Percentiles rank a stretch among this genome's conserved stretches.
phyloP scores from a whole-genome alignment of 495 filamentous ascomycete genomes.

The Tuber magnatum region DNA sequence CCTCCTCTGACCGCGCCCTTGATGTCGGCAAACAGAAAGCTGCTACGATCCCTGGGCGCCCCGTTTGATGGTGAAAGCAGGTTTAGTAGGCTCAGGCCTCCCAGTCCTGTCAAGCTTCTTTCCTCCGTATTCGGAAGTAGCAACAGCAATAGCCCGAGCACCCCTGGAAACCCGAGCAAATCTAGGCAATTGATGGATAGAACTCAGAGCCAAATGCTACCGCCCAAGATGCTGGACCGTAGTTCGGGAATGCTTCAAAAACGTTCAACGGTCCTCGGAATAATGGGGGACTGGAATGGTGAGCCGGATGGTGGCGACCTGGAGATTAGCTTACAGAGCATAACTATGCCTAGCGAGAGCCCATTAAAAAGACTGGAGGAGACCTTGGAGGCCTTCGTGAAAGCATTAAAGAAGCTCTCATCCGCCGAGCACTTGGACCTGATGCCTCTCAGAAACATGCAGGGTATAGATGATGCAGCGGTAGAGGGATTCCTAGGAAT shows the following conservation, averaged over 20 bases:
- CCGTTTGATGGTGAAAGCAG: conserved; percentile 55
- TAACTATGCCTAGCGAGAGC: conserved; percentile 36
- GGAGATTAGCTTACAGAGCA: conserved; percentile 44
- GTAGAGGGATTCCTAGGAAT: conserved; percentile 48
- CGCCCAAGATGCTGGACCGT: conserved; percentile 29
- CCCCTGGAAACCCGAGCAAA: conserved; percentile 27
- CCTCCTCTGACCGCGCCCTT: conserved; percentile 56
- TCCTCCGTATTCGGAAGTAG: conserved; percentile 67
- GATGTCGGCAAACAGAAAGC: conserved; percentile 62
- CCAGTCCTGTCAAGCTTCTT: conserved; percentile 84
- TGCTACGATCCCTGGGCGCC: conserved; percentile 64
- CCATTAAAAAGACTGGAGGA: conserved; percentile 66
- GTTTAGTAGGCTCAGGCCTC: conserved; percentile 56
- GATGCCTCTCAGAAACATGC: conserved; percentile 47
- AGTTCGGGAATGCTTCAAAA: conserved; percentile 27
- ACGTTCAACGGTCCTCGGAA: conserved; percentile 29
- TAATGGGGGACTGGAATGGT: conserved; percentile 25
- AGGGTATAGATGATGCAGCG: conserved; percentile 52
- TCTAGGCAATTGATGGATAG: conserved; percentile 30
- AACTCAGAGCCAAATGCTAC: conserved; percentile 36
- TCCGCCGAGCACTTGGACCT: conserved; percentile 49
- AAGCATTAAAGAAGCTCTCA: conserved; percentile 62
- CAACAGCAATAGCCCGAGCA: conserved; percentile 27
- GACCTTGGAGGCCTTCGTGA: conserved; percentile 74
- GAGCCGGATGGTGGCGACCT: conserved; percentile 20